phyloP scores from a whole-genome alignment of 2,329 filamentous ascomycete species.

The Epichloe amarillans region DNA sequence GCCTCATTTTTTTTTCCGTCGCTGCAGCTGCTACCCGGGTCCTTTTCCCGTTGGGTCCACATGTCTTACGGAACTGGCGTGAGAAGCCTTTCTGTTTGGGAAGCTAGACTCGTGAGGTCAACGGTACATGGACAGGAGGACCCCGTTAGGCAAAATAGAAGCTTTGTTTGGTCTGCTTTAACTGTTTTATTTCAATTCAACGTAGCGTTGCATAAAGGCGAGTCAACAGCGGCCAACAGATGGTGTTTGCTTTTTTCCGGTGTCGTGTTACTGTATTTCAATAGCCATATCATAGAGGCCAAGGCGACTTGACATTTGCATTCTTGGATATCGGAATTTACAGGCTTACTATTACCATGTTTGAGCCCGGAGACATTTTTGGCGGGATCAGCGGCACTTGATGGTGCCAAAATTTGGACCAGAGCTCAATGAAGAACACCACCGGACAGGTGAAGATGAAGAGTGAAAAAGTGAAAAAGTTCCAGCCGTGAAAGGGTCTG shows the following conservation, averaged over 20 bases:
- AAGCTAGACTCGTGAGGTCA: not conserved
- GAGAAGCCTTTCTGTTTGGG: not conserved
- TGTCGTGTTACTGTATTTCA: not conserved
- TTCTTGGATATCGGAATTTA: not conserved
- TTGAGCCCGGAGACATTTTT: too few relatives aligned
- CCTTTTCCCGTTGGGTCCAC: not conserved
- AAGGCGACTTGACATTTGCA: not conserved
- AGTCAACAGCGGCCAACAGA: not conserved
- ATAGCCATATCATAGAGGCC: slow-evolving; percentile 1
- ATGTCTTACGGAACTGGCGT: not conserved
- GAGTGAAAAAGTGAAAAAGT: not conserved
- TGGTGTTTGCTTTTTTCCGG: not conserved
- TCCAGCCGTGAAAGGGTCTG: too few relatives aligned
- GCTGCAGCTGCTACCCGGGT: not conserved
- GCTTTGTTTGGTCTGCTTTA: not conserved
- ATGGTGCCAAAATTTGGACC: not conserved
- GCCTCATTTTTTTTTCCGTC: not conserved
- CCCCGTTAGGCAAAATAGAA: not conserved
- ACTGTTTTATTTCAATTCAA: not conserved
- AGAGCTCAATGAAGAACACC: not conserved
- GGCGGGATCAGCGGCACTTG: not conserved
- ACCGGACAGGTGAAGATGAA: not conserved
- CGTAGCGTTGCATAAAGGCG: not conserved
- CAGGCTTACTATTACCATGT: not conserved
- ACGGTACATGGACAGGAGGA: not conserved